phyloP scores from a whole-genome alignment of 768 basidiomycete species.

The Boletus rubroflammeus region DNA sequence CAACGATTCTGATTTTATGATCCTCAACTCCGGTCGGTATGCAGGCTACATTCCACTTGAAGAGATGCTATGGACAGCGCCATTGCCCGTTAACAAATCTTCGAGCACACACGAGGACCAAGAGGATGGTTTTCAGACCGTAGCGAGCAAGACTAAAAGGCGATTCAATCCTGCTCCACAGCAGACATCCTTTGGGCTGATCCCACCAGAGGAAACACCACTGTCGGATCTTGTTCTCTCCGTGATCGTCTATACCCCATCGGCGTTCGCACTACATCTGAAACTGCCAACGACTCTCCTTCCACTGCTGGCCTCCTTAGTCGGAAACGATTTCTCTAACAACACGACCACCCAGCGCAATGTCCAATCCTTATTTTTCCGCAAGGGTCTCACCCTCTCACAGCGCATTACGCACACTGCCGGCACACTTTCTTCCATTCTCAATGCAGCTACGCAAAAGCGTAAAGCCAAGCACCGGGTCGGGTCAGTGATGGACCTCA shows the following conservation, averaged over 20 bases:
- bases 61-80: conserved; percentile 64
- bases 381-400: conserved; percentile 48
- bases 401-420: conserved; percentile 71
- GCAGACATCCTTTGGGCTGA: conserved; percentile 31
- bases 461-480: conserved; percentile 53
- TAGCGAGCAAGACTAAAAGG: conserved; percentile 51
- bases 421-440: conserved; percentile 49
- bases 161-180: conserved; percentile 34
- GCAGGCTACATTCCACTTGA: conserved; percentile 73
- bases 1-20: conserved; percentile 79
- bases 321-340: conserved; percentile 78
- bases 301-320: conserved; percentile 71
- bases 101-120: conserved; percentile 29
- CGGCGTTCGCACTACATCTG: conserved; percentile 58
- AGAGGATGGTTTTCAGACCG: conserved; percentile 57
- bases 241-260: conserved; percentile 58
- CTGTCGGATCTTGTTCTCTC: conserved; percentile 47
- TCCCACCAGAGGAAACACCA: conserved; percentile 47
- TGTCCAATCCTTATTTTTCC: conserved; percentile 66
- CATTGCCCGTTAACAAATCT: conserved; percentile 25
- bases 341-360: conserved; percentile 45
- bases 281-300: conserved; percentile 67
- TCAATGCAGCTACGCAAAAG: conserved; percentile 47
- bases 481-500: conserved; percentile 73
- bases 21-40: conserved; percentile 74